Evolutionary conservation across 495 filamentous ascomycete species (phyloP).

Genomic region (Beverwykella pulmonaria): DNA sequence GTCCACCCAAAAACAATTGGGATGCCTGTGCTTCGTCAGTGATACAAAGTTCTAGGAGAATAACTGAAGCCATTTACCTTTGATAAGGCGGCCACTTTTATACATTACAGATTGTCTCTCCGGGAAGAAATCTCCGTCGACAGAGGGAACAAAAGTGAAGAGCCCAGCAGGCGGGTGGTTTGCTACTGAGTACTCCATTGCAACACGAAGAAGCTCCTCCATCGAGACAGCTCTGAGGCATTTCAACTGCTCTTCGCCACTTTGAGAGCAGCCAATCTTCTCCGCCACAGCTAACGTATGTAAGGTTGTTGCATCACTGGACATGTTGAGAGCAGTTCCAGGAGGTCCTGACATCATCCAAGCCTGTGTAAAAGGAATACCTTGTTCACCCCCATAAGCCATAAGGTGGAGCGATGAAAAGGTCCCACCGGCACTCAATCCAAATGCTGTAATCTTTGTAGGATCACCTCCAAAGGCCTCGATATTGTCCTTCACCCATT

Average conservation of each 20-base stretch:
- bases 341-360: conserved; percentile 53
- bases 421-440: conserved; percentile 22
- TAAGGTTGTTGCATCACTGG: conserved; percentile 42
- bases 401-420: conserved; percentile 10
- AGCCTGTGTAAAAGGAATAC: conserved; percentile 19
- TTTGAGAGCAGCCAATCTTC: conserved; percentile 32
- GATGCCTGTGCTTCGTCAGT: conserved; percentile 26
- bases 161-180: conserved; percentile 20
- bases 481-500: conserved; percentile 26
- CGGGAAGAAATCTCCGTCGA: conserved; percentile 43
- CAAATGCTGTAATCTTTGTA: conserved; percentile 15
- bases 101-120: conserved; percentile 36
- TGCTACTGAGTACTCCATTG: conserved; percentile 12
- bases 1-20: conserved; percentile 43
- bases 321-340: conserved; percentile 50
- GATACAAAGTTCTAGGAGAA: neutral
- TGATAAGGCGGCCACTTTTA: conserved; percentile 39
- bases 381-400: conserved; percentile 18
- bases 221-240: conserved; percentile 37
- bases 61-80: conserved; percentile 18
- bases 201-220: conserved; percentile 42
- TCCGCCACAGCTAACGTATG: conserved; percentile 42
- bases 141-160: conserved; percentile 39
- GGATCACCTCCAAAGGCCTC: conserved; percentile 18
- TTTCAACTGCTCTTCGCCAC: conserved; percentile 24